phyloP scores from a whole-genome alignment of 73 alveolate genomes.

The Symbiodinium pilosum region DNA sequence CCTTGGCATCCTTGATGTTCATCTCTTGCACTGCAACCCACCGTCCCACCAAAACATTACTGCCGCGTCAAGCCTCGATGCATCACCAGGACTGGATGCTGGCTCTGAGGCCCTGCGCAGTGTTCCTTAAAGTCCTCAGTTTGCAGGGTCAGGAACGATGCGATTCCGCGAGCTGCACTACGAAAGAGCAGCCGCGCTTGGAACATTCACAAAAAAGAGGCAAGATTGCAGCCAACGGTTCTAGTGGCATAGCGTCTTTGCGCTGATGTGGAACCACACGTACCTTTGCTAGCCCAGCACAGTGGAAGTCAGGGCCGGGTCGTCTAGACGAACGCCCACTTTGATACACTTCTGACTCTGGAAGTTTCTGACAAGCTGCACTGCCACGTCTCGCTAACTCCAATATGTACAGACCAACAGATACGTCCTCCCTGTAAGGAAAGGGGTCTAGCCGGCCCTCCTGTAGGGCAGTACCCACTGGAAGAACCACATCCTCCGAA shows the following conservation, averaged over 20 bases:
- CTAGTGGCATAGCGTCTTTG: conserved; percentile 84
- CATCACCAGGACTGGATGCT: conserved; percentile 58
- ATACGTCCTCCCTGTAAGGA: conserved; percentile 87
- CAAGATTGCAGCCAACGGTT: background rate
- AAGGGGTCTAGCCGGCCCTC: conserved; percentile 69
- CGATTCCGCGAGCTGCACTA: too few species aligned
- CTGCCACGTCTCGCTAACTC: conserved; percentile 60
- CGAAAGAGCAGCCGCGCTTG: background rate
- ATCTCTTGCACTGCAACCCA: background rate
- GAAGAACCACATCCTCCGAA: conserved; percentile 82
- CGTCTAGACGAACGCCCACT: too few species aligned
- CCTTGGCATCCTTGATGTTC: background rate
- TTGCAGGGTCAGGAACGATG: too few species aligned
- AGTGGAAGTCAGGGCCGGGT: too few species aligned
- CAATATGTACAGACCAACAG: conserved; percentile 54
- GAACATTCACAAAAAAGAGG: background rate
- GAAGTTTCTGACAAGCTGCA: background rate
- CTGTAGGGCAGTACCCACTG: conserved; percentile 49
- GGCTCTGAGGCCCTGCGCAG: conserved; percentile 24
- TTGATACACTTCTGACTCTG: background rate
- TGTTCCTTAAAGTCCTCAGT: conserved; percentile 70
- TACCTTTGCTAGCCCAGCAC: conserved; percentile 19
- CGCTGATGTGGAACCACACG: conserved; percentile 92
- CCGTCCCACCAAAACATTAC: background rate
- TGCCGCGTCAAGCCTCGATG: conserved; percentile 21